A percentile compares a stretch with the other conserved stretches of the same genome.
Conservation (phyloP, 352 stramenopile genomes). For the Pythium insidiosum region DNA sequence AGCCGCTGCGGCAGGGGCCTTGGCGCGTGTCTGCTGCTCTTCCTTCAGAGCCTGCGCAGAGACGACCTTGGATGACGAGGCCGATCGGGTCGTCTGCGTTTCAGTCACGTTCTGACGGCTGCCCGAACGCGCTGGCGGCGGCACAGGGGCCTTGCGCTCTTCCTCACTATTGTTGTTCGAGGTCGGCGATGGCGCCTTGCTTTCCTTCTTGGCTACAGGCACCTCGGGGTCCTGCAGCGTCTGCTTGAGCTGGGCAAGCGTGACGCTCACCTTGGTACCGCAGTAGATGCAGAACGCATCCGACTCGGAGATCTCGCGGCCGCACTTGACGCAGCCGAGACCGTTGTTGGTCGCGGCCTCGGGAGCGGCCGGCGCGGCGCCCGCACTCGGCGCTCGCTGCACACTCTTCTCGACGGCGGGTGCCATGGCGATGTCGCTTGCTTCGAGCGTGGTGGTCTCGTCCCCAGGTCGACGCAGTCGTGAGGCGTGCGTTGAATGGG, state of each 20-base stretch:
- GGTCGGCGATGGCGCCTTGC: background rate
- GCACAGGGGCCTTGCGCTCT: conserved; percentile 7
- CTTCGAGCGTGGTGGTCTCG: no score
- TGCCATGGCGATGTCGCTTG: conserved; percentile 54
- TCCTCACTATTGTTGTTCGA: background rate
- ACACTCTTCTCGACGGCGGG: conserved; percentile 58
- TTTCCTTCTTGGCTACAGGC: background rate
- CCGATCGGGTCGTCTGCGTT: background rate
- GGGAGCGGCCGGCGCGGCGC: conserved; percentile 9
- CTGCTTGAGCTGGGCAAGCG: conserved; percentile 27
- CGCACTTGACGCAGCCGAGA: conserved; percentile 69
- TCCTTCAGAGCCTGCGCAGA: background rate
- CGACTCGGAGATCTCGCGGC: conserved; percentile 53
- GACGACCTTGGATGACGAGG: background rate
- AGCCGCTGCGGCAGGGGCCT: conserved; percentile 1
- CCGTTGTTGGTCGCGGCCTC: conserved; percentile 32
- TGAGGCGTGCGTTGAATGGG: no score
- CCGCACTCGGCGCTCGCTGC: conserved; percentile 10
- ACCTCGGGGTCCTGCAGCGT: background rate
- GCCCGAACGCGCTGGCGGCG: background rate
- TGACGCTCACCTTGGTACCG: conserved; percentile 73
- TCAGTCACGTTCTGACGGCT: background rate
- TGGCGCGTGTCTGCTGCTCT: background rate
- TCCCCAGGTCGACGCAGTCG: no score
- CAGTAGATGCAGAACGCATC: conserved; percentile 87